phyloP scores from a whole-genome alignment of 345 rosid genomes.

The Syzygium aromaticum region DNA sequence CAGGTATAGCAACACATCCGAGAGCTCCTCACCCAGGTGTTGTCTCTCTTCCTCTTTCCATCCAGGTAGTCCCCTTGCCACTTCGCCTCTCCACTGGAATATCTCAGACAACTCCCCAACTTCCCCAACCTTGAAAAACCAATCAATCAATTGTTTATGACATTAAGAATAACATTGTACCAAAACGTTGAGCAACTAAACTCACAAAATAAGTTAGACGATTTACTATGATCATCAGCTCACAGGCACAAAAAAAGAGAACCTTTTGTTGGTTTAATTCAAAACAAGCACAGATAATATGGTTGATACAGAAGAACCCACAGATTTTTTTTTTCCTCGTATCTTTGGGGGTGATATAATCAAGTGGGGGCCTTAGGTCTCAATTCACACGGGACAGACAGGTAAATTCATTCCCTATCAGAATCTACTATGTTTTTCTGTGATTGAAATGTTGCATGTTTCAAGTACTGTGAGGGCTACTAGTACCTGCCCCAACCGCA shows the following conservation, averaged over 20 bases:
- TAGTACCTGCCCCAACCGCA: not conserved
- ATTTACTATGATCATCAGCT: not conserved
- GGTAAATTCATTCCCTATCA: not conserved
- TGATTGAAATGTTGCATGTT: not conserved
- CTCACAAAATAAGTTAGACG: not conserved
- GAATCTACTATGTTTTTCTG: not conserved
- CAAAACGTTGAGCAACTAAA: not conserved
- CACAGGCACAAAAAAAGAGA: not conserved
- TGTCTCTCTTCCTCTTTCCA: constrained; percentile 85
- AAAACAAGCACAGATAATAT: not conserved
- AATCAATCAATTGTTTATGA: not conserved
- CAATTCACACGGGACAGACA: not conserved
- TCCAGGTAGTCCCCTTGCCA: constrained; percentile 66
- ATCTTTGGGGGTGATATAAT: not conserved
- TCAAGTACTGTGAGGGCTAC: not conserved
- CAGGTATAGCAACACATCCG: constrained; percentile 84
- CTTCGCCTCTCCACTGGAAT: constrained; percentile 98
- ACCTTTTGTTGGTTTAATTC: not conserved
- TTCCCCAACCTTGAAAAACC: constrained; percentile 67
- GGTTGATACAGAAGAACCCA: not conserved
- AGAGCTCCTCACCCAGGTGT: constrained; percentile 84
- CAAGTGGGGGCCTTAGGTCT: not conserved
- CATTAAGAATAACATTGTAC: not conserved
- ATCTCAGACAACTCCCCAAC: constrained; percentile 92
- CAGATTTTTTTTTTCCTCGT: not conserved